Evolutionary conservation across 1,284 basidiomycete genomes (phyloP), one percentile per base, ranked within the genome.

Genomic region (Polyporus tsugae): DNA sequence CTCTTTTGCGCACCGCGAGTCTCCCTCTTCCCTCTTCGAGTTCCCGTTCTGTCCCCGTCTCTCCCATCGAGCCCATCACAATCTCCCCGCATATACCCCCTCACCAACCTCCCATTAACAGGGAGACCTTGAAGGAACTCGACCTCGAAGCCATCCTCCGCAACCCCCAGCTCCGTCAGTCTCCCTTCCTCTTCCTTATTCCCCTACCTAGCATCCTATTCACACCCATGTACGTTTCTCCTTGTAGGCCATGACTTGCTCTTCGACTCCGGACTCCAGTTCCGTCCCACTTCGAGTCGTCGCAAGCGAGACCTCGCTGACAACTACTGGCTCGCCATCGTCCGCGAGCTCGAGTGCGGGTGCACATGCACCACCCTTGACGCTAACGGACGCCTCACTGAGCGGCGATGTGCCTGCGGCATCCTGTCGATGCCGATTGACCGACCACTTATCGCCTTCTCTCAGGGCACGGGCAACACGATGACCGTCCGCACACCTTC

Each of bases 281-380:
- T 93, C 78, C 87, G 92, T 68, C 88, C 92, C 10, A 89, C 89
- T 0, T 85, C 86, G 25, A 89, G 89, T 70, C 87, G 90, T 52
- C 87, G 90, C 68, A 95, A 95, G 79, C 90, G 90, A 49, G 89
- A 92, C 63, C 83, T 89, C 35, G 87, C 90, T 0, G 93, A 96
- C 73, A 89, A 87, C 70, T 98, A 97, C 78, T 98, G 96, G 96
- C 83, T 84, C 60, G 92, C 95, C 44, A 85, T 98, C 66, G 84
- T 87, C 22, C 89, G 88, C 60, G 96, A 98, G 82, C 84, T 97
- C 58, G 88, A 93, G 75, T 82, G 81, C 0, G 93, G 93, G 0
- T 98, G 96, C 81, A 95, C 94, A 1, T 97, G 95, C 80, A 87
- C 93, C 62, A 89, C 94, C 35, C 91, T 95, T 75, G 89, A 91